A percentile compares a stretch with the other conserved stretches of the same genome.
Conservation (phyloP, 2,329 filamentous ascomycete species). For the Aspergillus fumigatus region DNA sequence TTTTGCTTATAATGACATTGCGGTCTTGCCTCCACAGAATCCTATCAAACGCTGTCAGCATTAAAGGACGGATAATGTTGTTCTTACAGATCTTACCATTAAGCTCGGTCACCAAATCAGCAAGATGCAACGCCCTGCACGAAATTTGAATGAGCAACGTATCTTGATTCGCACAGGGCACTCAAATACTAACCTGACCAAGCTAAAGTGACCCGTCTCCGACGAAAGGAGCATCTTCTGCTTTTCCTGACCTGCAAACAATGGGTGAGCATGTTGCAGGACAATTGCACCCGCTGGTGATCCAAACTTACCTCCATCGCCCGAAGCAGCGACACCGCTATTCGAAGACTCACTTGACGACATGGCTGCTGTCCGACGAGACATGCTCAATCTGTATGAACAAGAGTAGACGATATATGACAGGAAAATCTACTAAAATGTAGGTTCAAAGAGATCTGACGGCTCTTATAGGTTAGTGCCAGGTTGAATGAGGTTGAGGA, state of each 20-base stretch:
- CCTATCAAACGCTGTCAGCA: slow-evolving; percentile 29
- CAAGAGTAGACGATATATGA: slow-evolving; percentile 3
- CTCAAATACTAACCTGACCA: slow-evolving; percentile 41
- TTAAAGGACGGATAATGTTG: background rate
- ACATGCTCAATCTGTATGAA: slow-evolving; percentile 28
- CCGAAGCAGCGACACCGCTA: slow-evolving; percentile 24
- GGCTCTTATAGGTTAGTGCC: background rate
- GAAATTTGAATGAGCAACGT: slow-evolving; percentile 11
- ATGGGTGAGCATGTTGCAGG: slow-evolving; percentile 10
- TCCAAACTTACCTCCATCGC: slow-evolving; percentile 30
- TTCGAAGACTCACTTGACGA: slow-evolving; percentile 27
- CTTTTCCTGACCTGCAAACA: slow-evolving; percentile 41
- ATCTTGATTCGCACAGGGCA: background rate
- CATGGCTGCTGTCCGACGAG: slow-evolving; percentile 36
- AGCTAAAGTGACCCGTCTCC: slow-evolving; percentile 48
- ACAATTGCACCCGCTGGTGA: slow-evolving; percentile 4
- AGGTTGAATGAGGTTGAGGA: background rate
- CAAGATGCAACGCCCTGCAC: slow-evolving; percentile 44
- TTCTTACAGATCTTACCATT: slow-evolving; percentile 36
- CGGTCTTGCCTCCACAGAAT: slow-evolving; percentile 45
- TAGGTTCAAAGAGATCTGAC: background rate
- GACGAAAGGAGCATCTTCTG: slow-evolving; percentile 46
- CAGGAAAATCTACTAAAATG: background rate
- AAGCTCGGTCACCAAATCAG: slow-evolving; percentile 48
- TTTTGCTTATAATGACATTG: background rate